Evolutionary conservation across 139 green algal genomes (phyloP), one percentile per base, ranked within the genome.

Genomic region (Spirogloea muscicola): DNA sequence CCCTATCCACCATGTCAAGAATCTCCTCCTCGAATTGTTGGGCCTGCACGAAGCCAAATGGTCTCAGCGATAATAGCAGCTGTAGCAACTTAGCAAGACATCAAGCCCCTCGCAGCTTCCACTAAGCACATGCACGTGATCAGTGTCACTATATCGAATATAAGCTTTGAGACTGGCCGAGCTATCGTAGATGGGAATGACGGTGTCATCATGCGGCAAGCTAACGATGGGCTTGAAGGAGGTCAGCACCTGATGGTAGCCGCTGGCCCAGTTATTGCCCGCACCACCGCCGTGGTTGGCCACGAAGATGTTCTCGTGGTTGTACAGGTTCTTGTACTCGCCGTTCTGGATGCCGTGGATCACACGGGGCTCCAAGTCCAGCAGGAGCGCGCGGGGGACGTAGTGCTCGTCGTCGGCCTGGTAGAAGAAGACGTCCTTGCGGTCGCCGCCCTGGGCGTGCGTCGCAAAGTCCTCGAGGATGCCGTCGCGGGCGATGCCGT

Each of bases 371-470:
- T 99, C 94, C 6, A 99, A 85, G 72, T 99, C 94, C 1, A 99
- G 78, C 33, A 99, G 86, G 39, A 98, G 86, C 2, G 95, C 92
- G 7, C 95, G 85, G 0, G 95, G 95, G 5, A 98, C 90, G 75
- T 97, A 99, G 46, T 96, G 92, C 62, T 98, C 93, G 57, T 99
- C 95, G 62, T 99, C 95, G 31, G 95, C 95, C 72, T 99, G 95
- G 77, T 99, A 99, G 84, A 99, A 99, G 81, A 99, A 99, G 6
- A 99, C 91, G 59, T 99, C 95, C 61, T 98, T 98, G 13, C 95
- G 83, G 81, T 99, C 95, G 3, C 86, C 89, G n/a, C n/a, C n/a
- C n/a, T n/a, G n/a, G n/a, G n/a, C n/a, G n/a, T n/a, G n/a, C n/a
- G 74, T 75, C 9, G 74, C 74, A 52, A 74, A 82, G 18, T 82